Base-by-base conservation (phyloP, 2,329 filamentous ascomycete genomes). In the Rhynchosporium secalis region DNA sequence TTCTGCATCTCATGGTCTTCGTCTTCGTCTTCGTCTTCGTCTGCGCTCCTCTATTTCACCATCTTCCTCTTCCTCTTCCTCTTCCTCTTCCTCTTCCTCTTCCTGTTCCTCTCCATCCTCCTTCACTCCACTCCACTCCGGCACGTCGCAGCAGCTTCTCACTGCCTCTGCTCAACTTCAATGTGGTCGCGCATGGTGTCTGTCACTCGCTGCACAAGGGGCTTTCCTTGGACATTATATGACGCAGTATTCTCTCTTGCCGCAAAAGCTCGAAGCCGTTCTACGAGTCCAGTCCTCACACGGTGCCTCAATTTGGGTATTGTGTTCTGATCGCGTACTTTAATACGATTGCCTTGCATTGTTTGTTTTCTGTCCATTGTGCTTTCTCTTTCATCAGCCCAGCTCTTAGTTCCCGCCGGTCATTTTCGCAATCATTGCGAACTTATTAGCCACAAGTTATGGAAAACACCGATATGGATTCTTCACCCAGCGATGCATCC, bases 251-350 rank as follows among this genome's bases (percentile, higher is more conserved):
- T 61, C 56, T 62, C 64, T 66, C 60, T 64, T 62, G 62, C 55
- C 59, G 55, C 62, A 66, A 64, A 65, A 63, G 60, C 36, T 63
- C 60, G 57, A 63, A 60, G 61, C 64, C 45, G 33, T 64, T 62
- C 56, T 65, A 57, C 64, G 59, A 61, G 41, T 62, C 58, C 63
- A 58, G 63, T 60, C 41, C 12, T 64, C 60, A 52, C 56, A 64
- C 57, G 64, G 55, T 58, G 62, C 62, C 63, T 64, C 62, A 63
- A 63, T 67, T 68, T 60, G 64, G 66, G 65, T 61, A 47, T 68
- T 70, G 68, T 70, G 67, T 68, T 58, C 56, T 69, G 66, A 63
- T 66, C 63, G 47, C 57, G 59, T 48, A 65, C 66, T 62, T 58
- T 49, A 60, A 67, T 68, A 70, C 68, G 67, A 68, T 62, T 64